Percentiles rank a stretch among this genome's conserved stretches.
Conservation (phyloP, 2,329 filamentous ascomycete genomes). For the Colletotrichum gigasporum region DNA sequence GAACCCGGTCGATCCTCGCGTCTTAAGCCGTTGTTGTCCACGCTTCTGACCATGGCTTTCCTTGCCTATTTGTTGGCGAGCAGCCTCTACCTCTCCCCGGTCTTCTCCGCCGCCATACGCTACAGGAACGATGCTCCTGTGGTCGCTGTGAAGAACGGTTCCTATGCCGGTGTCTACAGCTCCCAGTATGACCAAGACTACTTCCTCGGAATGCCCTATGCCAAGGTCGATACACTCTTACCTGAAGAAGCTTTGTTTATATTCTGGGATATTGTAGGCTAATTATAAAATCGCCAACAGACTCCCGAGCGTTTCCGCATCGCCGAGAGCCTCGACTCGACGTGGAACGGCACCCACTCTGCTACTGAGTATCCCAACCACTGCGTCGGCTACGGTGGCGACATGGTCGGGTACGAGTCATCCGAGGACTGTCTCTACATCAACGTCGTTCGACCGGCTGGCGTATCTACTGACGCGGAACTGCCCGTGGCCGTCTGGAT, state of each 20-base stretch:
- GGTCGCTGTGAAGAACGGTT: conserved; percentile 32
- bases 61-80: conserved; percentile 5
- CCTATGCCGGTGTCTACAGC: conserved; percentile 48
- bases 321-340: conserved; percentile 56
- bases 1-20: not conserved
- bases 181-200: conserved; percentile 53
- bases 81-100: conserved; percentile 15
- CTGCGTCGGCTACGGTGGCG: conserved; percentile 59
- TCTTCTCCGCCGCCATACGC: conserved; percentile 7
- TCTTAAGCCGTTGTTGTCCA: conserved; percentile 1
- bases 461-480: conserved; percentile 46
- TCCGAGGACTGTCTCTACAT: conserved; percentile 70
- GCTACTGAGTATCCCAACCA: conserved; percentile 55
- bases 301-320: conserved; percentile 56
- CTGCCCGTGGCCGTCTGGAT: conserved; percentile 70
- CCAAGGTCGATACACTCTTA: too few relatives aligned
- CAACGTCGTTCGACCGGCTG: conserved; percentile 67
- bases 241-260: too few relatives aligned
- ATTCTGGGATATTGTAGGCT: conserved; percentile 34
- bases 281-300: conserved; percentile 40
- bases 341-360: conserved; percentile 50
- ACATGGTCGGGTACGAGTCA: conserved; percentile 33
- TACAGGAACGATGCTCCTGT: conserved; percentile 8
- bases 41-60: conserved; percentile 16
- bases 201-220: conserved; percentile 62